A percentile compares a stretch with the other conserved stretches of the same genome.
Conservation (phyloP, 352 stramenopile species). For the Phytopythium ostracodes region DNA sequence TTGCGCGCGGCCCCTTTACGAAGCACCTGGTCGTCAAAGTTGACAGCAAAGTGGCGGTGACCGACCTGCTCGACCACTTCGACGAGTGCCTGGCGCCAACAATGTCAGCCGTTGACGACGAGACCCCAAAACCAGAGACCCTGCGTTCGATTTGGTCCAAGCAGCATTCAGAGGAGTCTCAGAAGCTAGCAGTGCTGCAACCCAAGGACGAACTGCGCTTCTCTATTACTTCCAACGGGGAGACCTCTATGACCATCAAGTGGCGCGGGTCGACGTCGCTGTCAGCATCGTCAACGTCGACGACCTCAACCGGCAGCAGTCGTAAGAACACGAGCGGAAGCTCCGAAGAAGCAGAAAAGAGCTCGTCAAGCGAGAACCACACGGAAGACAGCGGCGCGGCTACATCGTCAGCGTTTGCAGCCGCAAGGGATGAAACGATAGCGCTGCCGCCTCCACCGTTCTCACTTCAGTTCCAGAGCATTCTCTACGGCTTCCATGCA, state of each 20-base stretch:
- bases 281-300: not conserved
- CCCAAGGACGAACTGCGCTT: slow-evolving; percentile 54
- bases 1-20: slow-evolving; percentile 51
- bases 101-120: slow-evolving; percentile 16
- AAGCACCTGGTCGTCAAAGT: slow-evolving; percentile 78
- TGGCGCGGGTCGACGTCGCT: slow-evolving; percentile 17
- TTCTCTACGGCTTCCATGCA: slow-evolving; percentile 76
- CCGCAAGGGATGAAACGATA: slow-evolving; percentile 7
- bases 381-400: not conserved
- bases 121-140: slow-evolving; percentile 19
- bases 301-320: not conserved
- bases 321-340: not conserved
- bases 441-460: slow-evolving; percentile 41
- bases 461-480: slow-evolving; percentile 55
- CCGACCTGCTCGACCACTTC: slow-evolving; percentile 50
- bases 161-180: not conserved
- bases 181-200: slow-evolving; percentile 22
- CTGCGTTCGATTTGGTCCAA: slow-evolving; percentile 28
- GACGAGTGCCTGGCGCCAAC: slow-evolving; percentile 32
- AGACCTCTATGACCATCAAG: slow-evolving; percentile 42
- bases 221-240: slow-evolving; percentile 35
- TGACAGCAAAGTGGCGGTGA: slow-evolving; percentile 34
- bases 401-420: not conserved
- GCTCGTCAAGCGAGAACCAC: not conserved
- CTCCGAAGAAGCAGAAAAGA: not conserved